Evolutionary conservation across 495 filamentous ascomycete species (phyloP).

Genomic region (Daldinia grandis): DNA sequence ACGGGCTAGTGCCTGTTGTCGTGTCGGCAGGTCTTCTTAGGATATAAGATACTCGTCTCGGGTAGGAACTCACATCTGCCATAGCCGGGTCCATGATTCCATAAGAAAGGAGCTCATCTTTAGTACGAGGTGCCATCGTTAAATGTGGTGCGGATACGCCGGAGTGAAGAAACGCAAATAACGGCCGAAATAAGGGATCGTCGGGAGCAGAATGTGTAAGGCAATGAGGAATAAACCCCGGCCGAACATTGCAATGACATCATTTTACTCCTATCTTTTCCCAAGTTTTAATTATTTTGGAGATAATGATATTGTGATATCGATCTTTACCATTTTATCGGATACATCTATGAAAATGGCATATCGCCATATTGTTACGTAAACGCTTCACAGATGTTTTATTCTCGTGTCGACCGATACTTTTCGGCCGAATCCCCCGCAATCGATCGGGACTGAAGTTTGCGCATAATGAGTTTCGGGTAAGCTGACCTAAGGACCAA

Average conservation of each 20-base stretch:
- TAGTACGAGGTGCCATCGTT: slow-evolving; percentile 34
- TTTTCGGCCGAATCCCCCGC: background rate
- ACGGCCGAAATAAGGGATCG: background rate
- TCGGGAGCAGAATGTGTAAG: background rate
- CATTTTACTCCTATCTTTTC: background rate
- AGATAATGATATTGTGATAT: background rate
- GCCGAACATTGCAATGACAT: background rate
- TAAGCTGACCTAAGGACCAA: background rate
- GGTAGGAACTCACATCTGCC: slow-evolving; percentile 41
- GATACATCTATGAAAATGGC: background rate
- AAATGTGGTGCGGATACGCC: background rate
- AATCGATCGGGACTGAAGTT: background rate
- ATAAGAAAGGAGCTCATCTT: slow-evolving; percentile 47
- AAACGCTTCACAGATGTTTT: background rate
- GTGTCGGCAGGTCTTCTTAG: slow-evolving; percentile 3
- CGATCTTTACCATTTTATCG: background rate
- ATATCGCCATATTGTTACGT: background rate
- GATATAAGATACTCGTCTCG: background rate
- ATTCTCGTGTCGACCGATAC: background rate
- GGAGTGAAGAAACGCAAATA: background rate
- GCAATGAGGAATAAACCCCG: background rate
- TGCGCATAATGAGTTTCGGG: background rate
- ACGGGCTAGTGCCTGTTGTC: slow-evolving; percentile 20
- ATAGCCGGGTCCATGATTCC: slow-evolving; percentile 50
- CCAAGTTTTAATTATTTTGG: background rate